These are phyloP conservation scores for Cryptosporidium canis DNA, from an alignment of 169 alveolate genomes.

Conservation along the genomic window DNA sequence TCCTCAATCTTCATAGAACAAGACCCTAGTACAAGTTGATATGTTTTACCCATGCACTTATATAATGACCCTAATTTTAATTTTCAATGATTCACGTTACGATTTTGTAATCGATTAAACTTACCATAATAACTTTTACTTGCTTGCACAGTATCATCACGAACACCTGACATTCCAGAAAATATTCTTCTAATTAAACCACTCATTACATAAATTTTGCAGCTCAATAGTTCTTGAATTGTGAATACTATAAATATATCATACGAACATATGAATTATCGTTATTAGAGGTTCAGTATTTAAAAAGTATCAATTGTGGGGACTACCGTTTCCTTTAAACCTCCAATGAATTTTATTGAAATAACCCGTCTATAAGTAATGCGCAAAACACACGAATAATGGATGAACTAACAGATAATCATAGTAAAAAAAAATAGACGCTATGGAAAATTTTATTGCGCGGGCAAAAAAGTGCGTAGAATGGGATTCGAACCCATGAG, in stretches of 20 bases:
- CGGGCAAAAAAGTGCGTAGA: slow-evolving; percentile 76
- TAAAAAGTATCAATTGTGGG: no score
- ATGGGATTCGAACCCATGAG: slow-evolving; percentile 86
- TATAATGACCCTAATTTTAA: slow-evolving; percentile 37
- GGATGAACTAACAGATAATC: neutral
- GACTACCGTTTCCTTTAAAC: no score
- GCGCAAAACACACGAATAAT: no score
- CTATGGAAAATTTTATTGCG: neutral
- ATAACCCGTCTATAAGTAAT: no score
- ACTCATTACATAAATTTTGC: no score
- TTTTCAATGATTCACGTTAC: neutral
- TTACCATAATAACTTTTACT: slow-evolving; percentile 57
- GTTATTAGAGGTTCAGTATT: no score
- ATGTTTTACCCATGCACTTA: slow-evolving; percentile 48
- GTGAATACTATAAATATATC: no score
- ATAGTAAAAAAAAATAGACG: neutral
- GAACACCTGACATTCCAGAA: neutral
- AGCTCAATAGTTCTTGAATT: no score
- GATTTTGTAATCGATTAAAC: neutral
- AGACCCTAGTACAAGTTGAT: slow-evolving; percentile 14
- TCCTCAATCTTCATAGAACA: slow-evolving; percentile 20
- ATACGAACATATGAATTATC: no score
- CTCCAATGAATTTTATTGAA: no score
- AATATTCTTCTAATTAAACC: slow-evolving; percentile 25
- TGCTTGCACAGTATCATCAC: neutral